A percentile compares a stretch with the other conserved stretches of the same genome.
Evolutionary conservation across 192 early-diverging fungal genomes (phyloP).

Genomic region (Chytriomyces sp.): DNA sequence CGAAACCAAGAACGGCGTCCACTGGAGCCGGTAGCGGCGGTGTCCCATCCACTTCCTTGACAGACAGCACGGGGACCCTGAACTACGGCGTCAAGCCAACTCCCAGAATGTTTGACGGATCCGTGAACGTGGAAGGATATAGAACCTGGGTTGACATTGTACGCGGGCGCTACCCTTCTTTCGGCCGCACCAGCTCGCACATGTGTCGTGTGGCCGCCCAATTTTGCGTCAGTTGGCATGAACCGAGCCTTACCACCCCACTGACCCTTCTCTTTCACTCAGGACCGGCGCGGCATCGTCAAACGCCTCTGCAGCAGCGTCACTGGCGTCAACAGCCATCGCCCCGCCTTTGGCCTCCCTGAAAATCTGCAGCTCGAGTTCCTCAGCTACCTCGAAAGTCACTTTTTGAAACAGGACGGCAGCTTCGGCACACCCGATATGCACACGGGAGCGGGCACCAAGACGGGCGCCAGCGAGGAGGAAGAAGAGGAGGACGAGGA

Average conservation of each 20-base stretch:
- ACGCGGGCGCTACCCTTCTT: not conserved
- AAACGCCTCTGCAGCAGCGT: not conserved
- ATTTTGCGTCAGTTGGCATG: not conserved
- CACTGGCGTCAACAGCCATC: not conserved
- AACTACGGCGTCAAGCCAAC: no score
- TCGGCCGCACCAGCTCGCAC: not conserved
- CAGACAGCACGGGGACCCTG: no score
- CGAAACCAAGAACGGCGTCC: no score
- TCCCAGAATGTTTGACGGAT: not conserved
- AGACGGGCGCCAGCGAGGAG: not conserved
- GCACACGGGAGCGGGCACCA: not conserved
- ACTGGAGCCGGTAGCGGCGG: no score
- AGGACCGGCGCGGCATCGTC: not conserved
- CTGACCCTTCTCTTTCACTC: not conserved
- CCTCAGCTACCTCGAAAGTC: not conserved
- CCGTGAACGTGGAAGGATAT: not conserved
- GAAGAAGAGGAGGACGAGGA: not conserved
- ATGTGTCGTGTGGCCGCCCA: not conserved
- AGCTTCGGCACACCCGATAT: not conserved
- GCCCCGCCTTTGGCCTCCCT: slow-evolving; percentile 1
- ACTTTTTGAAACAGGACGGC: slow-evolving; percentile 1
- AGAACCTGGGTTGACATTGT: not conserved
- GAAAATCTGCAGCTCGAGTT: not conserved
- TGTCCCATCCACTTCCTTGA: no score
- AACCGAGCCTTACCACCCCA: not conserved